Conservation (phyloP, 2,329 filamentous ascomycete genomes). For the Fusarium verrucosum region DNA sequence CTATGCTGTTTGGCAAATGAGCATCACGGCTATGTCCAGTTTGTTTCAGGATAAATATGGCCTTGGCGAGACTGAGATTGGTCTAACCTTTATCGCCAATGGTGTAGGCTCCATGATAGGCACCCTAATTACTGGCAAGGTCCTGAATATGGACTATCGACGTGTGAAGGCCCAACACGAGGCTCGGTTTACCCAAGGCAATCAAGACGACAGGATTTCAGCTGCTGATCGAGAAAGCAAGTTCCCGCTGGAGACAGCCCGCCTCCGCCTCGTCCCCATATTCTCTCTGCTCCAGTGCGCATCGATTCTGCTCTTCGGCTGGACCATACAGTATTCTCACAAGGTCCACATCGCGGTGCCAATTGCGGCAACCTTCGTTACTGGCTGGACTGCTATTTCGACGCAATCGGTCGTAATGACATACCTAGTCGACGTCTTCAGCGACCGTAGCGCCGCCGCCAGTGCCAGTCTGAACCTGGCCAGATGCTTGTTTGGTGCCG, state of each 20-base stretch:
- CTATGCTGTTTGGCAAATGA: constrained; percentile 66
- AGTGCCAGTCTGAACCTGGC: constrained; percentile 64
- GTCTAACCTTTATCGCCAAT: constrained; percentile 63
- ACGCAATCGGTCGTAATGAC: constrained; percentile 60
- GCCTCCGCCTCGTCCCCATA: constrained; percentile 58
- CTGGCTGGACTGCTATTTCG: constrained; percentile 61
- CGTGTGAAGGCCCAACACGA: constrained; percentile 47
- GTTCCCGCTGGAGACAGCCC: constrained; percentile 61
- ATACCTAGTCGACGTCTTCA: constrained; percentile 64
- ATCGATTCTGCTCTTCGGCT: constrained; percentile 61
- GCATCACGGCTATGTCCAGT: constrained; percentile 61
- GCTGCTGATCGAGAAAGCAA: constrained; percentile 20
- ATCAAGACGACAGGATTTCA: fast-evolving
- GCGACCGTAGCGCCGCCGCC: constrained; percentile 60
- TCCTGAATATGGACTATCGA: constrained; percentile 62
- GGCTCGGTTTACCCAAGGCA: background rate
- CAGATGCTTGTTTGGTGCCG: constrained; percentile 61
- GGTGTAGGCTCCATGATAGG: constrained; percentile 64
- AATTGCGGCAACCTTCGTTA: constrained; percentile 60
- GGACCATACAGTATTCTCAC: constrained; percentile 57
- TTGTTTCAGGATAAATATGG: constrained; percentile 57
- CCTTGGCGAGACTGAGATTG: constrained; percentile 56
- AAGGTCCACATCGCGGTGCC: constrained; percentile 59
- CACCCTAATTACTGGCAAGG: constrained; percentile 60
- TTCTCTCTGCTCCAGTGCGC: constrained; percentile 56